These are phyloP conservation scores for Fusarium mundagurra DNA, from an alignment of 2,329 filamentous ascomycete species.

Conservation along the genomic window DNA sequence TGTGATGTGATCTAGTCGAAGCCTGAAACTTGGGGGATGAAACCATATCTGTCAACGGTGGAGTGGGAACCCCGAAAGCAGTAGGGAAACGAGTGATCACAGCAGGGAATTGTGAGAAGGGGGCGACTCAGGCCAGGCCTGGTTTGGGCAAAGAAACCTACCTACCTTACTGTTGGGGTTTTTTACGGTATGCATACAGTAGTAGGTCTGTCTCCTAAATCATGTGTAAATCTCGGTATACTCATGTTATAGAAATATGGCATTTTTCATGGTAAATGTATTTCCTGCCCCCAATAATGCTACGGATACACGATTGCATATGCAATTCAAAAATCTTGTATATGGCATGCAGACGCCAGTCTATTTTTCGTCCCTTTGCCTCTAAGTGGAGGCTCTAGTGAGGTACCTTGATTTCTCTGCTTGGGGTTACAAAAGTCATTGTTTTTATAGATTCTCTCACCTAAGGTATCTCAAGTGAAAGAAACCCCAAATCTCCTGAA, in stretches of 20 bases:
- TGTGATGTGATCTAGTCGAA: slow-evolving; percentile 9
- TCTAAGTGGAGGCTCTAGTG: not conserved
- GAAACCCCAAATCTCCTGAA: not conserved
- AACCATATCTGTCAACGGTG: slow-evolving; percentile 21
- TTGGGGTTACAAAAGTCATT: not conserved
- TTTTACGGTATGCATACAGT: not conserved
- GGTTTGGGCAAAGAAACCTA: not conserved
- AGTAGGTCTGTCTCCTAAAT: not conserved
- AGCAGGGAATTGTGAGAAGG: not conserved
- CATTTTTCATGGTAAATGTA: not conserved
- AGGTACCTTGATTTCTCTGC: not conserved
- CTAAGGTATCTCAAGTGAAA: not conserved
- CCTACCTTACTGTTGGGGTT: not conserved
- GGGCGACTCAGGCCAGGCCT: not conserved
- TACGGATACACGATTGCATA: not conserved
- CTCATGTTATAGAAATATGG: not conserved
- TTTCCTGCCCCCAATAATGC: not conserved
- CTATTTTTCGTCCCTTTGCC: not conserved
- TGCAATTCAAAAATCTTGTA: not conserved
- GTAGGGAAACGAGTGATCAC: slow-evolving; percentile 24
- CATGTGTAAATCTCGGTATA: not conserved
- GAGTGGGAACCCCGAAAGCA: slow-evolving; percentile 7
- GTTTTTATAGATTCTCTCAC: not conserved
- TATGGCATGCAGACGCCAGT: not conserved
- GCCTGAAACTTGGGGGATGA: slow-evolving; percentile 28